Evolutionary conservation across 495 filamentous ascomycete species (phyloP).

Genomic region (Geoglossum glabrum): DNA sequence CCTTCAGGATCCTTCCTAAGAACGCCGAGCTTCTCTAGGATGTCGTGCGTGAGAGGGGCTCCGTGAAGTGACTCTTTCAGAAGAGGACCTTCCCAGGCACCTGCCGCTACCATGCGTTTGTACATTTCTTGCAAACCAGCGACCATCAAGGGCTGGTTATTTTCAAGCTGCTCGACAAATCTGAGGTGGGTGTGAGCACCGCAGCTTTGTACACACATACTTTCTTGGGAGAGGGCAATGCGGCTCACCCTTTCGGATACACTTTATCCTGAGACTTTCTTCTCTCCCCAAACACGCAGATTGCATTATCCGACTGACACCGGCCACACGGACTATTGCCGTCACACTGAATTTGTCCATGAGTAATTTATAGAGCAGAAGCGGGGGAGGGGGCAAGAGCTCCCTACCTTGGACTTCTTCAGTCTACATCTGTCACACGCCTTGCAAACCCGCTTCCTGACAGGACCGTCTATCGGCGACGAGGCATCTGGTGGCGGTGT

Average conservation of each 20-base stretch:
- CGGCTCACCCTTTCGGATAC: slow-evolving; percentile 39
- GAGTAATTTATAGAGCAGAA: slow-evolving; percentile 10
- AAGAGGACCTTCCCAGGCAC: slow-evolving; percentile 34
- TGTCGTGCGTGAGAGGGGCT: slow-evolving; percentile 44
- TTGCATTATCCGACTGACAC: slow-evolving; percentile 37
- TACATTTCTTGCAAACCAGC: slow-evolving; percentile 41
- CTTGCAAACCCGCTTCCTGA: slow-evolving; percentile 35
- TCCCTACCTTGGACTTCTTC: slow-evolving; percentile 43
- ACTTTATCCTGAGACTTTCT: slow-evolving; percentile 43
- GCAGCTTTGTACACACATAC: neutral
- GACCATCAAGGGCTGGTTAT: slow-evolving; percentile 44
- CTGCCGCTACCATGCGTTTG: slow-evolving; percentile 25
- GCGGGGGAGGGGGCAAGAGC: neutral
- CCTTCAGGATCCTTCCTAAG: slow-evolving; percentile 14
- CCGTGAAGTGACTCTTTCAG: slow-evolving; percentile 32
- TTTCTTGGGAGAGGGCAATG: too few species aligned
- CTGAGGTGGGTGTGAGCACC: slow-evolving; percentile 13
- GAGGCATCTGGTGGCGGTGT: neutral
- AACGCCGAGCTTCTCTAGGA: slow-evolving; percentile 37
- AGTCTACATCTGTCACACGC: slow-evolving; percentile 43
- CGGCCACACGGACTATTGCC: slow-evolving; percentile 37
- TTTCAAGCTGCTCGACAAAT: slow-evolving; percentile 54
- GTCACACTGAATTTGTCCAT: slow-evolving; percentile 32
- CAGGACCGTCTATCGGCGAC: neutral
- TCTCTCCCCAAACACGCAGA: slow-evolving; percentile 41